Evolutionary conservation across 108 stramenopile species (phyloP).

Genomic region (Aurantiochytrium sp.): DNA sequence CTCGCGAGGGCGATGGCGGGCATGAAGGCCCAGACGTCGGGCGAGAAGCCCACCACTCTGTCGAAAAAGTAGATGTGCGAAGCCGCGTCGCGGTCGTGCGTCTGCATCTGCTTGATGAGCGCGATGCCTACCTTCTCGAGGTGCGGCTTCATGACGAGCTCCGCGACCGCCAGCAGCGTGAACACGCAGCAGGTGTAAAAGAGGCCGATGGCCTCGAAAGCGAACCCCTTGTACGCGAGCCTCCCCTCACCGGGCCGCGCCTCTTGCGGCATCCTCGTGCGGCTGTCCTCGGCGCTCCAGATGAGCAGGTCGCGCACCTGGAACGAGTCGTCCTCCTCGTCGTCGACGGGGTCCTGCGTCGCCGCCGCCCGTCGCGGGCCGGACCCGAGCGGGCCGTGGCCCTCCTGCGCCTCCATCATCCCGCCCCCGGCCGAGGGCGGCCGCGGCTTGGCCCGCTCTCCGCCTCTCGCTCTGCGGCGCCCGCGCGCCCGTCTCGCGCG

Average conservation of each 20-base stretch:
- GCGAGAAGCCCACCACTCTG: not conserved
- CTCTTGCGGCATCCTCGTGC: not conserved
- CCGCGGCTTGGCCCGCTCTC: no score
- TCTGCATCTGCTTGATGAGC: not conserved
- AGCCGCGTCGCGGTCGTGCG: not conserved
- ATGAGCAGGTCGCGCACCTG: not conserved
- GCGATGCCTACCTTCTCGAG: not conserved
- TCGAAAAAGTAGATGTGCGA: not conserved
- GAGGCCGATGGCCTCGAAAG: not conserved
- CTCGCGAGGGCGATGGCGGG: not conserved
- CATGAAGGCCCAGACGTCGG: not conserved
- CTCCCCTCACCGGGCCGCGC: not conserved
- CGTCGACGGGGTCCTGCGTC: not conserved
- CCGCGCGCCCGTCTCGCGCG: no score
- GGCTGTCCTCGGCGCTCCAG: slow-evolving; percentile 2
- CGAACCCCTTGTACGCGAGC: not conserved
- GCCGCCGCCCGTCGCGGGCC: not conserved
- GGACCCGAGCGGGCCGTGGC: not conserved
- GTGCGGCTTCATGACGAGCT: not conserved
- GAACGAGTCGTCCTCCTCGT: slow-evolving; percentile 7
- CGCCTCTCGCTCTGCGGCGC: no score
- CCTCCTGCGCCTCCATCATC: not conserved
- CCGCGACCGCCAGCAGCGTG: not conserved
- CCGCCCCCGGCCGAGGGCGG: no score
- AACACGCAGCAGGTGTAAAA: not conserved